Conservation (phyloP, 2,329 filamentous ascomycete genomes). For the Aspergillus unguis region DNA sequence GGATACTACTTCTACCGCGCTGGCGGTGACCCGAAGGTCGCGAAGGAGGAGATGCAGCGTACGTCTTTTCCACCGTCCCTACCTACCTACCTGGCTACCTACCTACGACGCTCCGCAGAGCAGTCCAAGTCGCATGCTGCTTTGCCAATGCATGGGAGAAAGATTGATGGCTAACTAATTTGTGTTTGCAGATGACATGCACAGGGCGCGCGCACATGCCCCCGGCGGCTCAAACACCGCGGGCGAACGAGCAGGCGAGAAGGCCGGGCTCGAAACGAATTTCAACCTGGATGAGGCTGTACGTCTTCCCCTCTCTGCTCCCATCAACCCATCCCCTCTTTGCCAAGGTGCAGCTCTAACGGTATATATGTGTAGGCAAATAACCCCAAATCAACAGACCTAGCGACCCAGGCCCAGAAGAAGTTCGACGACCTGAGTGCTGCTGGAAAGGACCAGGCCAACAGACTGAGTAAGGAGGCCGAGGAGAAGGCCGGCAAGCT, state of each 20-base stretch:
- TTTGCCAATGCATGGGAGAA: neutral
- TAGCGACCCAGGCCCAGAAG: slow-evolving; percentile 48
- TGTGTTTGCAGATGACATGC: slow-evolving; percentile 67
- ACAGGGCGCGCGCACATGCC: slow-evolving; percentile 64
- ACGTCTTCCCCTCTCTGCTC: slow-evolving; percentile 31
- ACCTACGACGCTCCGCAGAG: too few relatives aligned
- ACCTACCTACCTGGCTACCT: too few relatives aligned
- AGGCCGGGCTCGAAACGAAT: slow-evolving; percentile 59
- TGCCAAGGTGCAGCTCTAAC: neutral
- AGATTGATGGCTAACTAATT: neutral
- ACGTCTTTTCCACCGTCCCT: slow-evolving; percentile 31
- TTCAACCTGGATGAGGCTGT: slow-evolving; percentile 68
- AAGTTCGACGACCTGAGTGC: slow-evolving; percentile 55
- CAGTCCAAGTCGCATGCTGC: too few relatives aligned
- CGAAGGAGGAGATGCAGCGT: slow-evolving; percentile 87
- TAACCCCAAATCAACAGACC: slow-evolving; percentile 53
- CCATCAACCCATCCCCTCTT: neutral
- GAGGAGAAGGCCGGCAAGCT: slow-evolving; percentile 58
- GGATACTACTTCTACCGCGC: slow-evolving; percentile 91
- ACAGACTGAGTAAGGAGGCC: slow-evolving; percentile 49
- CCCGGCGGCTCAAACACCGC: slow-evolving; percentile 56
- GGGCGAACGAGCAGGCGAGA: slow-evolving; percentile 62
- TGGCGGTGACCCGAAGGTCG: slow-evolving; percentile 74
- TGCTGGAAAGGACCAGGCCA: slow-evolving; percentile 58
- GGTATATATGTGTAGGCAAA: slow-evolving; percentile 45